Evolutionary conservation across 2,329 filamentous ascomycete genomes (phyloP).

Genomic region (Ilyonectria sp.): DNA sequence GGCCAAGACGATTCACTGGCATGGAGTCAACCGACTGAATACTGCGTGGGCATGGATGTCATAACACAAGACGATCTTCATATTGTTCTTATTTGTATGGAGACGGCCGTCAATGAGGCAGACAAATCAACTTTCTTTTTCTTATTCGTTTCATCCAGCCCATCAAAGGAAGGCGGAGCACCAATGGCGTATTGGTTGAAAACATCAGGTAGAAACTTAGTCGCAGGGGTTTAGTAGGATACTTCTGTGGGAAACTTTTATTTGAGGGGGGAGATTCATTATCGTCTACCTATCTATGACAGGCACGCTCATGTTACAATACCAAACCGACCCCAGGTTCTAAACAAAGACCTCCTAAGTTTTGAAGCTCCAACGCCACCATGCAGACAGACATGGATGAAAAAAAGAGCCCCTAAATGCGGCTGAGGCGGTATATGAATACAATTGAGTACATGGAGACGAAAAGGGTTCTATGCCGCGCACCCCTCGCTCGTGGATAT

Average conservation of each 20-base stretch:
- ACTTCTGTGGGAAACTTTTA: neutral
- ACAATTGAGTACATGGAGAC: slow-evolving; percentile 64
- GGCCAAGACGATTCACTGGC: slow-evolving; percentile 48
- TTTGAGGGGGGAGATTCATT: slow-evolving; percentile 73
- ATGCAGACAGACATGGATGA: slow-evolving; percentile 63
- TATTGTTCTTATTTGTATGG: neutral
- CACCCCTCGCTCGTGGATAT: slow-evolving; percentile 53
- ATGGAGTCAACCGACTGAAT: slow-evolving; percentile 48
- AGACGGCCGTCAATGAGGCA: neutral
- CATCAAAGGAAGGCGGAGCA: neutral
- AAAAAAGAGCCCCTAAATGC: slow-evolving; percentile 54
- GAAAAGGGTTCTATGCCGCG: slow-evolving; percentile 54
- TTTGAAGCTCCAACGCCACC: slow-evolving; percentile 70
- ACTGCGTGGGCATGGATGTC: slow-evolving; percentile 50
- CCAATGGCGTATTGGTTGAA: neutral
- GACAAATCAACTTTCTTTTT: neutral
- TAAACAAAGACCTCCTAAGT: slow-evolving; percentile 60
- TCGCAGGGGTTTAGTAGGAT: neutral
- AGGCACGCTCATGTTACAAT: slow-evolving; percentile 63
- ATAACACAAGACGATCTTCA: slow-evolving; percentile 27
- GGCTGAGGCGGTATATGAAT: slow-evolving; percentile 64
- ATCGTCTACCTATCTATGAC: slow-evolving; percentile 61
- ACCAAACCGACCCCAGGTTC: slow-evolving; percentile 60
- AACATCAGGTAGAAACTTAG: neutral
- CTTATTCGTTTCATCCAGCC: neutral